A percentile compares a stretch with the other conserved stretches of the same genome.
These are phyloP conservation scores for Aspergillus quadrilineatus DNA, from an alignment of 2,329 filamentous ascomycete genomes.

Conservation along the genomic window DNA sequence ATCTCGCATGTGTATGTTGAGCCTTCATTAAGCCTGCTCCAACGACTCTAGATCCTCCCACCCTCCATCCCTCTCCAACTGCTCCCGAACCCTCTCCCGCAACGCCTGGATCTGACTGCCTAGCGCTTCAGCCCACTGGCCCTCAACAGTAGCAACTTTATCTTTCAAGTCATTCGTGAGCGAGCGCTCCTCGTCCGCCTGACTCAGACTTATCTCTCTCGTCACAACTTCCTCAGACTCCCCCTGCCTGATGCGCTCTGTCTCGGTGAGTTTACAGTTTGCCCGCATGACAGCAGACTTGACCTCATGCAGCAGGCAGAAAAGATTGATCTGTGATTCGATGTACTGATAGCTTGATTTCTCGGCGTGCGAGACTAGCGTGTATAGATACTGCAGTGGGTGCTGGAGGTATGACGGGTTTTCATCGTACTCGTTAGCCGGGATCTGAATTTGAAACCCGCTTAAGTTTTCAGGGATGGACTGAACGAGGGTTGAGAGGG, in stretches of 20 bases:
- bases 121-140: slow-evolving; percentile 86
- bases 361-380: slow-evolving; percentile 78
- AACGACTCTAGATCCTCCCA: slow-evolving; percentile 71
- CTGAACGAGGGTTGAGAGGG: slow-evolving; percentile 73
- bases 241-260: slow-evolving; percentile 55
- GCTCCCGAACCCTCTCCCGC: slow-evolving; percentile 71
- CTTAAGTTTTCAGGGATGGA: slow-evolving; percentile 63
- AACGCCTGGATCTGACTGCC: slow-evolving; percentile 72
- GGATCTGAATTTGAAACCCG: slow-evolving; percentile 73
- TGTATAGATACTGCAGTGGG: slow-evolving; percentile 88
- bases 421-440: slow-evolving; percentile 75
- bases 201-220: slow-evolving; percentile 56
- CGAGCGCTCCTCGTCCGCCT: slow-evolving; percentile 64
- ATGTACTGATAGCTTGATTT: slow-evolving; percentile 97
- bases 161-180: slow-evolving; percentile 88
- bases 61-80: slow-evolving; percentile 73
- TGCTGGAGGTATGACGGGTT: slow-evolving; percentile 78
- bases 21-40: background rate
- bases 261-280: slow-evolving; percentile 65
- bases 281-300: slow-evolving; percentile 74
- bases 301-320: slow-evolving; percentile 88
- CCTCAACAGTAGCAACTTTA: slow-evolving; percentile 85
- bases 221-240: slow-evolving; percentile 44
- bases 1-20: no score
- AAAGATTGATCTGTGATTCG: slow-evolving; percentile 85